A percentile compares a stretch with the other conserved stretches of the same genome.
Evolutionary conservation across 108 stramenopile species (phyloP).

Genomic region (Schizochytrium sp.): DNA sequence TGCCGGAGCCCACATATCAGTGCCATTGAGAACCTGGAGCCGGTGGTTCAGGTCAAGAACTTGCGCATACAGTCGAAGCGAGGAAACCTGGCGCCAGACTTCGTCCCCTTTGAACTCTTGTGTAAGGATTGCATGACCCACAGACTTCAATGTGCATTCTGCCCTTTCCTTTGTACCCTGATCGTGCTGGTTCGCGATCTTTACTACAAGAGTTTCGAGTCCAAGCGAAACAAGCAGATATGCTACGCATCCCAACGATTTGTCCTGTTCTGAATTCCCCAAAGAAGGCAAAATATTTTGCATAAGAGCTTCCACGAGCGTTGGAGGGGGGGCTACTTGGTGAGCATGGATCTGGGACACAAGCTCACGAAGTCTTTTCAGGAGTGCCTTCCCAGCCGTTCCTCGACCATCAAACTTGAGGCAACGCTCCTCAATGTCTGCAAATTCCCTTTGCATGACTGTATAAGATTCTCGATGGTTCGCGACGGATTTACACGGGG

Average conservation of each 20-base stretch:
- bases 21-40: neutral
- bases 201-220: too few species aligned
- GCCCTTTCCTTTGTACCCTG: neutral
- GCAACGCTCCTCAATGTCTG: slow-evolving; percentile 22
- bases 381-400: neutral
- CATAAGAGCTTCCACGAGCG: neutral
- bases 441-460: neutral
- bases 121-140: neutral
- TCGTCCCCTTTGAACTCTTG: neutral
- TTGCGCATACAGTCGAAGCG: neutral
- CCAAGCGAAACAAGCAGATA: too few species aligned
- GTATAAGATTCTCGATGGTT: too few species aligned
- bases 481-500: too few species aligned
- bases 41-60: neutral
- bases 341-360: neutral
- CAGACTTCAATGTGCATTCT: neutral
- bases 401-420: neutral
- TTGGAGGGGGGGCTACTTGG: neutral
- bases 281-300: neutral
- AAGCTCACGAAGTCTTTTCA: neutral
- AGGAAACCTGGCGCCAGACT: neutral
- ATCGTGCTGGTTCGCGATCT: too few species aligned
- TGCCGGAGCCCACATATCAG: neutral
- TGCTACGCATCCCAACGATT: neutral
- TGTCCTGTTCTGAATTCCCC: neutral